A percentile compares a stretch with the other conserved stretches of the same genome.
These are phyloP conservation scores for Pueraria montana DNA, from an alignment of 306 rosid genomes.

Conservation along the genomic window DNA sequence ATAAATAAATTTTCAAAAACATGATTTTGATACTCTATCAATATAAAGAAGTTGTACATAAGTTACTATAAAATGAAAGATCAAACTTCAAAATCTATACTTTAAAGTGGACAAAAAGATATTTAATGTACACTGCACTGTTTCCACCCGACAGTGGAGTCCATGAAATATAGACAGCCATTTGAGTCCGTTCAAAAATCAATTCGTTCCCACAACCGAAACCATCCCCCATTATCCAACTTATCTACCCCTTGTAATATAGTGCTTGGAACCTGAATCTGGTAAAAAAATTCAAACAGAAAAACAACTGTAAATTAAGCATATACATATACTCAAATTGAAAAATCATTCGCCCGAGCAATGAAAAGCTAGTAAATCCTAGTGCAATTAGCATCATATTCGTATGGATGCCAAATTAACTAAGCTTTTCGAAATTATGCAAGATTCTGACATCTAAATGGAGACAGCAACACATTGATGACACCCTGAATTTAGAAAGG, in stretches of 20 bases:
- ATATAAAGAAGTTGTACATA: background rate
- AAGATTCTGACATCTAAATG: slow-evolving; percentile 25
- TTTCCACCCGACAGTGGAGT: background rate
- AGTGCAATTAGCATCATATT: slow-evolving; percentile 18
- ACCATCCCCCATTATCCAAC: background rate
- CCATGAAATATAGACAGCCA: background rate
- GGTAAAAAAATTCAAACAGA: background rate
- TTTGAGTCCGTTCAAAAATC: background rate
- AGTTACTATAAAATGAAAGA: background rate
- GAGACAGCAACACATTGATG: slow-evolving; percentile 23
- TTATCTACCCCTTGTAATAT: background rate
- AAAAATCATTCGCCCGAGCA: background rate
- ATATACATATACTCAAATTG: background rate
- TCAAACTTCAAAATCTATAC: background rate
- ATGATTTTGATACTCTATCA: background rate
- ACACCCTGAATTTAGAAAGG: slow-evolving; percentile 9
- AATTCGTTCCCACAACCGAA: background rate
- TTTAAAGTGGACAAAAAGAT: background rate
- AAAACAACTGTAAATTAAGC: background rate
- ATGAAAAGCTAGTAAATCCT: background rate
- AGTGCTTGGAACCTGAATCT: background rate
- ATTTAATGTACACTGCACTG: background rate
- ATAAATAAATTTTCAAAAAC: background rate
- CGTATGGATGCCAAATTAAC: background rate
- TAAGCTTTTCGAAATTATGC: slow-evolving; percentile 7